phyloP scores from a whole-genome alignment of 2,329 filamentous ascomycete species.

The Cyphellophora attinorum region DNA sequence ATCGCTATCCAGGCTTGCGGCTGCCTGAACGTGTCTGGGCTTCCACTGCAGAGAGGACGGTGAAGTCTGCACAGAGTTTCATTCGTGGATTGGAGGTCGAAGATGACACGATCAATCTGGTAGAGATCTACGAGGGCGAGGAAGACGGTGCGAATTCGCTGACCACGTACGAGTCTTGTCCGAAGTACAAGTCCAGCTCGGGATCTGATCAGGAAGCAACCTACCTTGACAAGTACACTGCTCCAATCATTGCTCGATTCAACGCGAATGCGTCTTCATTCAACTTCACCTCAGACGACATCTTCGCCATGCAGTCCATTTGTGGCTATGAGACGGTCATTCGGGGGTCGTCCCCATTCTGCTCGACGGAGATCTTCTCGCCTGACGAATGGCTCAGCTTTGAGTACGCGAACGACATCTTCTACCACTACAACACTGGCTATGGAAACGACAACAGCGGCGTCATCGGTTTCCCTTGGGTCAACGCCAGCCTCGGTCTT shows the following conservation, averaged over 20 bases:
- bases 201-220: slow-evolving; percentile 46
- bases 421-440: slow-evolving; percentile 57
- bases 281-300: slow-evolving; percentile 54
- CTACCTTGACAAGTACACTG: slow-evolving; percentile 48
- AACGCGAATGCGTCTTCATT: slow-evolving; percentile 45
- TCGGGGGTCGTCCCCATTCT: slow-evolving; percentile 52
- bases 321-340: slow-evolving; percentile 60
- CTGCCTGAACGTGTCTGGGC: slow-evolving; percentile 51
- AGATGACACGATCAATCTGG: slow-evolving; percentile 44
- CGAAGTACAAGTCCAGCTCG: slow-evolving; percentile 49
- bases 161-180: slow-evolving; percentile 57
- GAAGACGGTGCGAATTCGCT: slow-evolving; percentile 50
- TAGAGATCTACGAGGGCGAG: slow-evolving; percentile 47
- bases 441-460: slow-evolving; percentile 52
- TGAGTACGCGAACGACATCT: slow-evolving; percentile 56
- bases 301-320: slow-evolving; percentile 57
- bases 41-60: slow-evolving; percentile 53
- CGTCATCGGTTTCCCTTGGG: slow-evolving; percentile 55
- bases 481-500: slow-evolving; percentile 50
- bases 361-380: slow-evolving; percentile 48
- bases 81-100: slow-evolving; percentile 47
- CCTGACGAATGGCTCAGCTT: slow-evolving; percentile 57
- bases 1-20: slow-evolving; percentile 47
- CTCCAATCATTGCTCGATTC: slow-evolving; percentile 49
- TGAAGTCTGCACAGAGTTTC: slow-evolving; percentile 48